Evolutionary conservation across 148 eudicot species (phyloP).

Genomic region (Fagopyrum esculentum): DNA sequence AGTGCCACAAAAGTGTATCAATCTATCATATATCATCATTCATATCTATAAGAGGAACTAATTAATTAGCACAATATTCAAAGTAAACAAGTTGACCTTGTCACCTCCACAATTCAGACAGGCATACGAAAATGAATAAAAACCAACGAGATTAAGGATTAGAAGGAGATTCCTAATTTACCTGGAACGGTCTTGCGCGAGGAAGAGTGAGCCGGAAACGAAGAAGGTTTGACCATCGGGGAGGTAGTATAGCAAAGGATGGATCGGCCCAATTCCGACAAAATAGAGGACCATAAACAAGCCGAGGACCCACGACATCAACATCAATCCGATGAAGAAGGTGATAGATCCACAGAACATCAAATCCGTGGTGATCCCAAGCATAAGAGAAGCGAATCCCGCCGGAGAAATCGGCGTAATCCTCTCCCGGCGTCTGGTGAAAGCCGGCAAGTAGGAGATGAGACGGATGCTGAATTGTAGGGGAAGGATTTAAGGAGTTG

Average conservation of each 20-base stretch:
- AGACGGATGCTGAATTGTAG: constrained; percentile 9
- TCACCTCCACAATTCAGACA: neutral
- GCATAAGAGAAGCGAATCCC: constrained; percentile 82
- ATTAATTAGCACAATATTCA: neutral
- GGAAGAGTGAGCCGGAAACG: constrained; percentile 25
- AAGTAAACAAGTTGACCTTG: neutral
- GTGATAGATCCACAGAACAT: constrained; percentile 96
- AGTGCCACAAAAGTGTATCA: neutral
- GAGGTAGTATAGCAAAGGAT: constrained; percentile 41
- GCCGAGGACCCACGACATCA: constrained; percentile 95
- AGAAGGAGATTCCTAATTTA: constrained; percentile 14
- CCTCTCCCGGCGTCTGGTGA: constrained; percentile 15
- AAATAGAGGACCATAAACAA: constrained; percentile 71
- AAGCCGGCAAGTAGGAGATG: constrained; percentile 13
- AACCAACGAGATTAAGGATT: neutral
- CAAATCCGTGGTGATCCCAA: constrained; percentile 71
- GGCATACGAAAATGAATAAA: neutral
- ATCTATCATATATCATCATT: neutral
- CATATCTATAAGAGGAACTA: neutral
- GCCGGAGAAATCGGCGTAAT: constrained; percentile 64
- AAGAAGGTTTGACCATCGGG: neutral
- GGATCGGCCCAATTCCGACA: constrained; percentile 68
- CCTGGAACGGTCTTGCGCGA: constrained; percentile 57
- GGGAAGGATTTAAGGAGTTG: constrained; percentile 20
- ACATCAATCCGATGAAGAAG: constrained; percentile 78